Evolutionary conservation across 2,329 filamentous ascomycete genomes (phyloP).

Genomic region (Venturia asperata): DNA sequence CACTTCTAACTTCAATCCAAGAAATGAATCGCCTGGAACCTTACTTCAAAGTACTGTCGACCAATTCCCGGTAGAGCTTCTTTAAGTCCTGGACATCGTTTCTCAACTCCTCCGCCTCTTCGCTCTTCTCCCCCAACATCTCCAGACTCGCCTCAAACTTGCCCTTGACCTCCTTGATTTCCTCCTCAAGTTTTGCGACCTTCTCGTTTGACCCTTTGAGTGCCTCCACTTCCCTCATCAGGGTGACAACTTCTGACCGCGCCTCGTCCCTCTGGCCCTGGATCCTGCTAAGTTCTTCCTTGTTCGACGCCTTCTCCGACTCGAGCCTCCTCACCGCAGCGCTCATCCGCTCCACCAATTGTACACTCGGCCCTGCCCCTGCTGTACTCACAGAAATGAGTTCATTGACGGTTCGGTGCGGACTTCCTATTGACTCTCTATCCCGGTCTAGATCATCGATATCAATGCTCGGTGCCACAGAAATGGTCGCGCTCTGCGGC

Average conservation of each 20-base stretch:
- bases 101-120: conserved; percentile 82
- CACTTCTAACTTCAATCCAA: background rate
- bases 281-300: conserved; percentile 77
- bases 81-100: conserved; percentile 90
- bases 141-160: conserved; percentile 88
- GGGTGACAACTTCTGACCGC: conserved; percentile 75
- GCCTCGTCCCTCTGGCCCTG: conserved; percentile 85
- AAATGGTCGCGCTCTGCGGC: conserved; percentile 23
- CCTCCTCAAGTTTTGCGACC: conserved; percentile 58
- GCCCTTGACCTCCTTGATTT: conserved; percentile 61
- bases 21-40: background rate
- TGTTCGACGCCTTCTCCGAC: conserved; percentile 79
- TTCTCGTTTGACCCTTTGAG: conserved; percentile 55
- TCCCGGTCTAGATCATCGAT: conserved; percentile 45
- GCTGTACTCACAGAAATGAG: conserved; percentile 85
- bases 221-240: conserved; percentile 80
- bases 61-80: conserved; percentile 76
- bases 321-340: conserved; percentile 86
- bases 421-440: conserved; percentile 45
- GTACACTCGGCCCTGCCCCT: conserved; percentile 84
- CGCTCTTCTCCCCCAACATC: conserved; percentile 94
- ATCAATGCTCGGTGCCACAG: conserved; percentile 42
- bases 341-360: conserved; percentile 93
- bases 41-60: conserved; percentile 12
- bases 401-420: conserved; percentile 60